Evolutionary conservation across 2,329 filamentous ascomycete species (phyloP), one percentile per base, ranked within the genome.

Genomic region (Catunica adiposa): DNA sequence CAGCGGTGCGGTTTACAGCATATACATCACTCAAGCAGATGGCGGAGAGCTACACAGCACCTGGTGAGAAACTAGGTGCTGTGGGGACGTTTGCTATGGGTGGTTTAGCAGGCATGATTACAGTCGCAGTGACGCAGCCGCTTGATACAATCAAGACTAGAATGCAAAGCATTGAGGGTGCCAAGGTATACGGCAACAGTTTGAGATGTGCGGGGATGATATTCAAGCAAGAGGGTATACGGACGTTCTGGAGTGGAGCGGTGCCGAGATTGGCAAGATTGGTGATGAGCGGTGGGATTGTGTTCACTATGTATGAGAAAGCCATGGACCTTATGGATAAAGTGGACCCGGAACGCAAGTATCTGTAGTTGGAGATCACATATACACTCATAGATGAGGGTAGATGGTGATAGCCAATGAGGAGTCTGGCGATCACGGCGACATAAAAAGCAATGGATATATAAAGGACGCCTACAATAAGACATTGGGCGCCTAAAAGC

Each of bases 261-360:
- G 65, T 97, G 62, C 92, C 92, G 1, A 76, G 92, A 55, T 69
- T 98, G 63, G 90, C 82, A 23, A 76, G 92, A 57, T 68, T 98
- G 62, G 85, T 96, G 44, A 69, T 97, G 68, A 96, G 89, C 64
- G 92, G 92, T 56, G 92, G 92, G 17, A 95, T 98, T 64, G 92
- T 98, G 42, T 98, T 98, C 66, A 94, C 92, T 22, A 94, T 97
- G 83, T 92, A 96, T 67, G 90, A 97, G 73, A 96, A 96, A 77
- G 86, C 84, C 58, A 97, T 97, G 74, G 90, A 96, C 54, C 63
- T 89, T 57, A 80, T 98, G 73, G 79, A 87, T 63, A 74, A 67
- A 64, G 58, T 89, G 54, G 92, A 98, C 66, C 92, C 92, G 0
- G 78, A 94, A 63, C 81, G 82, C 65, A 84, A 77, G 66, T 96